Conservation (phyloP, 164 flowering plant species). For the Chloranthus sessilifolius region DNA sequence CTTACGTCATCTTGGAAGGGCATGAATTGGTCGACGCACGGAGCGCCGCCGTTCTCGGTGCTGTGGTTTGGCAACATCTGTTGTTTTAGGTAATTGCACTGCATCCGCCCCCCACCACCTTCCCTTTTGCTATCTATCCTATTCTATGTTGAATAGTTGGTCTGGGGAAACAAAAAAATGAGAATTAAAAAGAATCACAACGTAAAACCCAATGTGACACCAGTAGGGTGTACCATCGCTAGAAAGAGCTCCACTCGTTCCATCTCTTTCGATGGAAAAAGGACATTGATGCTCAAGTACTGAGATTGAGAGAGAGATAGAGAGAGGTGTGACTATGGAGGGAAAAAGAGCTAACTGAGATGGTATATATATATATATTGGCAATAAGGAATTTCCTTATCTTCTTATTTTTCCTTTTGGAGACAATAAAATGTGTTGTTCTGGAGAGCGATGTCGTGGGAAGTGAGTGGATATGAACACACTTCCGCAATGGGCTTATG, state of each 20-base stretch:
- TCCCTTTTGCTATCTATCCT: background rate
- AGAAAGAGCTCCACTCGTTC: conserved; percentile 19
- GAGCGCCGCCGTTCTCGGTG: conserved; percentile 4
- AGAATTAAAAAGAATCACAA: background rate
- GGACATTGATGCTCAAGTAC: too few relatives aligned
- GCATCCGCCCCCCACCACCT: background rate
- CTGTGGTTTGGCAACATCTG: conserved; percentile 31
- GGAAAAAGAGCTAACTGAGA: background rate
- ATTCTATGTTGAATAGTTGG: too few relatives aligned
- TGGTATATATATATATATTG: conserved; percentile 32
- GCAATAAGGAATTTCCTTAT: conserved; percentile 20
- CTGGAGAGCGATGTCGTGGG: conserved; percentile 13
- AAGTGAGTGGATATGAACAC: too few relatives aligned
- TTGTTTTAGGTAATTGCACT: conserved; percentile 20
- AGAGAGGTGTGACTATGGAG: conserved; percentile 6
- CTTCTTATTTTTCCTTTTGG: conserved; percentile 12
- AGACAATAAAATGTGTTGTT: too few relatives aligned
- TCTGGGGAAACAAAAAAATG: too few relatives aligned
- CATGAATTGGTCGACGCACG: conserved; percentile 12
- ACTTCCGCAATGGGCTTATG: too few relatives aligned
- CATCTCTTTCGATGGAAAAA: conserved; percentile 18
- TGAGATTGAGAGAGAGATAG: conserved; percentile 4
- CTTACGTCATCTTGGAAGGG: conserved; percentile 9
- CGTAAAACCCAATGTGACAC: too few relatives aligned
- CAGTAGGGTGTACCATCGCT: conserved; percentile 12